Base-by-base conservation (phyloP, 208 protist species). In the Trypanosoma scelopori region DNA sequence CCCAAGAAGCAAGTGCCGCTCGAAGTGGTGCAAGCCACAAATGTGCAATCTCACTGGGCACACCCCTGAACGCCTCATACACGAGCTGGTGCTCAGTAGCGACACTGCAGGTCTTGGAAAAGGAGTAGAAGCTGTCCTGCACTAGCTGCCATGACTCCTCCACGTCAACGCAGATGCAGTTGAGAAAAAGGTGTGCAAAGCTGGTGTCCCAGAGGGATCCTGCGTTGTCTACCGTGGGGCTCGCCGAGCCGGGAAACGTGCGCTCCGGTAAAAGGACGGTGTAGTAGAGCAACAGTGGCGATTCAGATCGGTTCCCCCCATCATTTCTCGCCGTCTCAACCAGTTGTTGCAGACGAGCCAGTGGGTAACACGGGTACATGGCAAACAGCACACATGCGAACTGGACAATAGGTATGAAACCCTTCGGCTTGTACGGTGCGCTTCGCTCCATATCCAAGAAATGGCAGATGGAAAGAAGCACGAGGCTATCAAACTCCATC, bases 331-430 rank as follows among this genome's bases (percentile, higher is more conserved):
- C 87, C 1, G 79, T 74, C 11, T 71, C 51, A 15, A 93, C 63
- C 25, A 93, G 70, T 62, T 90, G 62, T 62, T 78, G 57, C 13
- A 93, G 27, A 5, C 55, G 69, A 30, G 50, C 20, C 30, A 73
- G 20, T 15, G 84, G 32, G 65, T 93, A 93, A 49, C 71, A 75
- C 15, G 87, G 87, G 71, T 85, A 93, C 79, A 93, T 87, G 56
- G 73, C 67, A 46, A 74, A 66, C 5, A 93, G 60, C n/a, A 89
- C 56, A 27, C 66, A 70, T 5, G 78, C 75, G 48, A 93, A 62
- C 41, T 89, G 76, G 23, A 77, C 76, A n/a, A 76, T 60, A 13
- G 87, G 81, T n/a, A 93, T 70, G 28, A 72, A 69, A 55, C 83
- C 86, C 13, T 42, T 55, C 12, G 56, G 27, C 6, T 42, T 25